A percentile compares a stretch with the other conserved stretches of the same genome.
These are phyloP conservation scores for Aspergillus sp. DNA, from an alignment of 2,329 filamentous ascomycete genomes.

Conservation along the genomic window DNA sequence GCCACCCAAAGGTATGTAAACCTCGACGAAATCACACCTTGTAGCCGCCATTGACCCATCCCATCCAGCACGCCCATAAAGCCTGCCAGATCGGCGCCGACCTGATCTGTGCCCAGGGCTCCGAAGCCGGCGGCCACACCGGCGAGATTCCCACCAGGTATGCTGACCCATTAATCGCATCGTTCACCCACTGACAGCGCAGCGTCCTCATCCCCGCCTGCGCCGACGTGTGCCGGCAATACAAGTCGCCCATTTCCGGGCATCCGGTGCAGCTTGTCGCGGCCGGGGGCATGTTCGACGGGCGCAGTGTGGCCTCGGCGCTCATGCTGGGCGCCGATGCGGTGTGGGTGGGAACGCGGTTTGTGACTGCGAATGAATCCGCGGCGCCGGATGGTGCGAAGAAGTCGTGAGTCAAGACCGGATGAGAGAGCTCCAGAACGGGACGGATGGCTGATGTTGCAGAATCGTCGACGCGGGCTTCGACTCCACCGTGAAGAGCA, in stretches of 20 bases:
- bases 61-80: slow-evolving; percentile 1
- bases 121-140: slow-evolving; percentile 1
- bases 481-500: slow-evolving; percentile 2
- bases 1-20: slow-evolving; percentile 1
- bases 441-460: background rate
- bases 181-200: background rate
- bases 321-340: background rate
- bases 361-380: background rate
- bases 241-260: background rate
- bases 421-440: background rate
- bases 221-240: background rate
- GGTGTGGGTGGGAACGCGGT: slow-evolving; percentile 1
- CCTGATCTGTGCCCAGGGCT: slow-evolving; percentile 1
- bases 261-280: background rate
- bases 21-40: too few species aligned
- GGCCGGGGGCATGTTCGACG: slow-evolving; percentile 1
- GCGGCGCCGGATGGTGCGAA: background rate
- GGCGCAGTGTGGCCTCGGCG: background rate
- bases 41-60: too few species aligned
- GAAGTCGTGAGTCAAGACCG: background rate
- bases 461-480: slow-evolving; percentile 3
- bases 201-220: slow-evolving; percentile 1
- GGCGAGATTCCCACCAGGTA: background rate
- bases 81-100: background rate
- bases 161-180: background rate